Base-by-base conservation (phyloP, 805 yeast genomes). In the Candida multigemmis region DNA sequence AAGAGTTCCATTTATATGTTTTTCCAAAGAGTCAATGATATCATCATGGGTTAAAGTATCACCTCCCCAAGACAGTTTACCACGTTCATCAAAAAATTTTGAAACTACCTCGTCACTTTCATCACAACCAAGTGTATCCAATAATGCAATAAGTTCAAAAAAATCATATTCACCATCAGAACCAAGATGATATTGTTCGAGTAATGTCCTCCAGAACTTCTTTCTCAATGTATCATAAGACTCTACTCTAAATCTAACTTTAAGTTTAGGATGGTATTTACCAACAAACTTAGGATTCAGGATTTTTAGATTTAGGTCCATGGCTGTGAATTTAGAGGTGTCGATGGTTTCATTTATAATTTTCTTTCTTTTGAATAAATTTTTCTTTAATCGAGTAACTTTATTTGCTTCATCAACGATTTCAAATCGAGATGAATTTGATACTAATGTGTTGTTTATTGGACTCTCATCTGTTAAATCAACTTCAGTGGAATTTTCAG, bases 191-290 rank as follows among this genome's bases (percentile, higher is more conserved):
- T 65, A 77, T 35, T 71, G 70, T 19, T 65, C 67, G 10, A 83
- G 56, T 5, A 84, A 57, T 7, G 71, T 60, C 22, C 60, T 53
- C 89, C 94, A 85, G 37, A 87, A 70, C 28, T 74, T 74, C 35
- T 68, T 69, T 35, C 87, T 62, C 25, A 86, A 56, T 3, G 58
- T 63, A 0, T 60, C 60, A 48, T 85, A 85, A 0, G 87, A 71
- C 33, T 76, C 69, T 43, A 74, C 85, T 31, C 77, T 67, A 3
- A 77, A 74, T 14, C 75, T 60, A 10, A 85, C 48, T 26, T 68
- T 66, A 35, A 87, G 40, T 17, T 54, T 60, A 1, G 93, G 85
- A 5, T 49, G 41, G 27, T 67, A 66, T 21, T 52, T 56, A 1
- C 49, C 56, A 1, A 48, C 54, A 33, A 50, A 50, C 30, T 53